These are phyloP conservation scores for Schizochytrium sp. DNA, from an alignment of 108 stramenopile genomes.

Conservation along the genomic window DNA sequence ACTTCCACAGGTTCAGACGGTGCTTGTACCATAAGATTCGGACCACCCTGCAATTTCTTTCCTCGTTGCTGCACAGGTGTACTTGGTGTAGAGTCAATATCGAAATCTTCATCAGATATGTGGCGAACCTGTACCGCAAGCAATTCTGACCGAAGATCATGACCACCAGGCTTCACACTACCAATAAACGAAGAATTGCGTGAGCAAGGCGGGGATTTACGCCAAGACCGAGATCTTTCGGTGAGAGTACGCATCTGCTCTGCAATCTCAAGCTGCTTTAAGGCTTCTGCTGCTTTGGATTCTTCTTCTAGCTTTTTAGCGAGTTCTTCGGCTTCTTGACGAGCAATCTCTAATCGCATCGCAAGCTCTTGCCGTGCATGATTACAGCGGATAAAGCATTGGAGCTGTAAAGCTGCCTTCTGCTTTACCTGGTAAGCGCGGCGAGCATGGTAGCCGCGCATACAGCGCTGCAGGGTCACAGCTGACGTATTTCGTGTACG, in stretches of 20 bases:
- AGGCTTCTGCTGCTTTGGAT: neutral
- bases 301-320: neutral
- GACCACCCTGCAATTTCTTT: neutral
- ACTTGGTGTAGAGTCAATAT: neutral
- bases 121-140: slow-evolving; percentile 18
- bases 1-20: neutral
- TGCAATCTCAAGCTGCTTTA: neutral
- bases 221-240: neutral
- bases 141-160: neutral
- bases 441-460: neutral
- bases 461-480: neutral
- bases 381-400: neutral
- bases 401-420: neutral
- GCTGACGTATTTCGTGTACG: neutral
- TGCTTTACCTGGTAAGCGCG: neutral
- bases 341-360: neutral
- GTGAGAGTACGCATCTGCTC: slow-evolving; percentile 19
- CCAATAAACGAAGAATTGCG: slow-evolving; percentile 25
- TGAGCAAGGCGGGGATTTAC: neutral
- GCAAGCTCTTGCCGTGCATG: neutral
- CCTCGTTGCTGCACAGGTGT: neutral
- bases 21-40: neutral
- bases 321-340: neutral
- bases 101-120: neutral
- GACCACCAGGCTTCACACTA: neutral